Evolutionary conservation across 176 grass and related monocot species (phyloP).

Genomic region (Oryza meridionalis): DNA sequence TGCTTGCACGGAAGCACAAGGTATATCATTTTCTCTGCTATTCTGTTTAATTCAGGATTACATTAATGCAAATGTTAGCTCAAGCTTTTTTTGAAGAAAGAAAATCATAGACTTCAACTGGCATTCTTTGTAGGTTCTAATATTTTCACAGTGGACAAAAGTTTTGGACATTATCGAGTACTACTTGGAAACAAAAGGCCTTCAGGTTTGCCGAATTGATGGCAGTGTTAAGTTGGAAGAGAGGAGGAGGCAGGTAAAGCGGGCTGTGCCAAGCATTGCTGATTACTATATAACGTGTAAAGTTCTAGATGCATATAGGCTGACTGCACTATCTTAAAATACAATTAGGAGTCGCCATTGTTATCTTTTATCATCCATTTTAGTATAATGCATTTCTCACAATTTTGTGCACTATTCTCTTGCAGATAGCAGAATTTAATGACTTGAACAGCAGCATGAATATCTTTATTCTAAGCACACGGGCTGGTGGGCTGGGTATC

Average conservation of each 20-base stretch:
- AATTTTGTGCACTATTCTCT: conserved; percentile 7
- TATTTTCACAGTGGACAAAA: conserved; percentile 98
- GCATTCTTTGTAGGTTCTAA: conserved; percentile 65
- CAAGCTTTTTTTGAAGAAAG: neutral
- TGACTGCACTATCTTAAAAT: neutral
- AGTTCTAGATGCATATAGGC: neutral
- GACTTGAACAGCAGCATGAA: conserved; percentile 64
- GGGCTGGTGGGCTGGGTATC: conserved; percentile 92
- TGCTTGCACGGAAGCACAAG: conserved; percentile 79
- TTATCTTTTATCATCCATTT: neutral
- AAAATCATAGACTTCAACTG: conserved; percentile 11
- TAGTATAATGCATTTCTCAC: neutral
- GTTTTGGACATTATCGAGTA: conserved; percentile 88
- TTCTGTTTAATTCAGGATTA: conserved; percentile 16
- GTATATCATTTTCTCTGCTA: conserved; percentile 44
- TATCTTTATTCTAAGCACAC: conserved; percentile 90
- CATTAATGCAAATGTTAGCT: neutral
- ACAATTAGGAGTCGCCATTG: neutral
- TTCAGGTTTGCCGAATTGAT: conserved; percentile 89
- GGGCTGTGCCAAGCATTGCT: conserved; percentile 4
- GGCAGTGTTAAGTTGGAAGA: conserved; percentile 76
- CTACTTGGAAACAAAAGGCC: conserved; percentile 68
- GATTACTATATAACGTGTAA: neutral
- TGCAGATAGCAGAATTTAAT: conserved; percentile 90
- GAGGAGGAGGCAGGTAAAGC: conserved; percentile 71